Evolutionary conservation across 1,139 yeast species (phyloP), one percentile per base, ranked within the genome.

Genomic region (Diutina neorugosa): DNA sequence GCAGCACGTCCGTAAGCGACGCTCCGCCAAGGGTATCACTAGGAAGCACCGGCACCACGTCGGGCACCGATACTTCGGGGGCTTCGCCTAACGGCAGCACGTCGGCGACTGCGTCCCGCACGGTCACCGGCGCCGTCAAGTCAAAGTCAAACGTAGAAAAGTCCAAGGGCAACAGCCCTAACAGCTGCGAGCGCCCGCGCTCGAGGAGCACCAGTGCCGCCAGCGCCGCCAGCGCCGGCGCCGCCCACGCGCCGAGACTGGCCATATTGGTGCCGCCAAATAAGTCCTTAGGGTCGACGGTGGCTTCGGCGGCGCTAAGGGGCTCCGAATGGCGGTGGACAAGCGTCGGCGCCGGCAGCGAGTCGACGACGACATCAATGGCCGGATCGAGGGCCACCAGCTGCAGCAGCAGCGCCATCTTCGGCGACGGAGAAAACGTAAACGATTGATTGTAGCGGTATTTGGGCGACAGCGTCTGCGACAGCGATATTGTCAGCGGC

Each of bases 241-340:
- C 31, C 31, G 12, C 19, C 20, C 44, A 18, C 14, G n/a, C 21
- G 20, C 16, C 25, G 14, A 20, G 6, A n/a, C 21, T 18, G 18
- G 50, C 50, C 50, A 46, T 46, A 19, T 46, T 46, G 50, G 50
- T 27, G 40, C 50, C 50, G 18, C 50, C 50, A 25, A 46, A 25
- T 6, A 46, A 27, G 20, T 46, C 50, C 50, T 46, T 46, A 11
- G 50, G 50, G 27, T 46, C 50, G n/a, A 46, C 50, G n/a, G 50
- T 46, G 14, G 27, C 40, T 9, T n/a, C 27, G n/a, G 21, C 40
- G 8, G 23, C n/a, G 11, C 18, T 8, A 8, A 40, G 1, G 20
- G 50, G 50, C 20, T 46, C 50, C 41, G 27, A 27, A 23, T 46
- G 50, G 7, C 50, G 50, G 20, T 46, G 50, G 12, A 27, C 21